Base-by-base conservation (phyloP, 192 early-diverging fungal genomes). In the Entomortierella beljakovae region DNA sequence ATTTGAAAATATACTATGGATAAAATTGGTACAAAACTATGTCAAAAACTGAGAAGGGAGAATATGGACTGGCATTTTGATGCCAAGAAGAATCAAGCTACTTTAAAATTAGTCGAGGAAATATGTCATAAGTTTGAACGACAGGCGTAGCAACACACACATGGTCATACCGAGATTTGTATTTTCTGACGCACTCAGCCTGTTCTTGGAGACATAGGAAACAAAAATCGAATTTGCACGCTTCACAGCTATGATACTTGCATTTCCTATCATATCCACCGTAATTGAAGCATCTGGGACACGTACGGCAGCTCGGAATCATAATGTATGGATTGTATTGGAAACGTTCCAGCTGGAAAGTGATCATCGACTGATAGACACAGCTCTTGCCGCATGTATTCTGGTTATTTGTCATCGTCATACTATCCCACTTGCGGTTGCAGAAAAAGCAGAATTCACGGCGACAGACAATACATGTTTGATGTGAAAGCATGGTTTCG, bases 371-470 rank as follows among this genome's bases (percentile, higher is more conserved):
- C 53, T 71, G 53, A 20, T 71, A 71, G 61, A 71, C 16, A 43
- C 69, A 71, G 6, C 22, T 54, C 25, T 63, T 57, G 40, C 69
- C 69, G 28, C 70, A 72, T 42, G 70, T 46, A 42, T 64, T 59
- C 56, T 58, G 29, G 3, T 16, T 33, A 42, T 72, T 31, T 10
- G 23, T 10, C 70, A 72, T 72, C 18, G 40, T 58, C 7, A 20
- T 29, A 28, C 49, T 25, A 42, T 72, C 59, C 62, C 70, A 72
- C 0, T 72, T 42, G 37, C 70, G 62, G 56, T 72, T 64, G 37
- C 70, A 72, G 48, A 72, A 72, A 29, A 72, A 64, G 43, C 62
- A 72, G 56, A 72, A 72, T 2, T 16, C 55, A 33, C 70, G 70
- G 34, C 7, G 16, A 40, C 62, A 72, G 26, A 6, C 18, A 31